These are phyloP conservation scores for Vitis hybrid DNA, from an alignment of 177 flowering plant species.

Conservation along the genomic window DNA sequence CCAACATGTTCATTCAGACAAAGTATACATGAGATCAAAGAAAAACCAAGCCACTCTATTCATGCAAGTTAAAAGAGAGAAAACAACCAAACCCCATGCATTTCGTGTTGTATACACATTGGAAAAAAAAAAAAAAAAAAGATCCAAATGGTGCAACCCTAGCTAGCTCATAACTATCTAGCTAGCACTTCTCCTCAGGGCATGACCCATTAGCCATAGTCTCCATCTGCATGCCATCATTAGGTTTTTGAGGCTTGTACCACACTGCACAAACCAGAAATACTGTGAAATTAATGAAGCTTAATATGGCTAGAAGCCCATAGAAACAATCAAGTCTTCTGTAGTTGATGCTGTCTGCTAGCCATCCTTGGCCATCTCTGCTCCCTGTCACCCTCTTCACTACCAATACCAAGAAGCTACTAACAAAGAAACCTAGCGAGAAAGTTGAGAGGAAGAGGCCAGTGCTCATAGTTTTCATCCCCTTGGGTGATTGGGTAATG, in stretches of 20 bases:
- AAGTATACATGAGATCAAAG: background rate
- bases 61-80: background rate
- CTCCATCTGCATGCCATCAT: conserved; percentile 36
- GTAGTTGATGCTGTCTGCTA: conserved; percentile 66
- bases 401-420: conserved; percentile 71
- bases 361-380: conserved; percentile 57
- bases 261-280: conserved; percentile 66
- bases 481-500: conserved; percentile 86
- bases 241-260: conserved; percentile 50
- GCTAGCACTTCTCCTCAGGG: conserved; percentile 50
- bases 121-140: no score
- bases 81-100: background rate
- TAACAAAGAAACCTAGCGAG: conserved; percentile 81
- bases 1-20: background rate
- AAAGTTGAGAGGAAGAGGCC: conserved; percentile 85
- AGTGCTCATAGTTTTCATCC: conserved; percentile 96
- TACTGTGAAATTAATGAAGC: conserved; percentile 56
- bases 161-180: background rate
- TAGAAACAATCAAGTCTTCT: conserved; percentile 82
- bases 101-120: no score
- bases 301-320: conserved; percentile 52
- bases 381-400: conserved; percentile 60
- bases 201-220: conserved; percentile 18
- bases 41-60: background rate
- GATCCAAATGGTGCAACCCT: no score